phyloP scores from a whole-genome alignment of 371 early-diverging fungal genomes.

The Mucor velutinosus region DNA sequence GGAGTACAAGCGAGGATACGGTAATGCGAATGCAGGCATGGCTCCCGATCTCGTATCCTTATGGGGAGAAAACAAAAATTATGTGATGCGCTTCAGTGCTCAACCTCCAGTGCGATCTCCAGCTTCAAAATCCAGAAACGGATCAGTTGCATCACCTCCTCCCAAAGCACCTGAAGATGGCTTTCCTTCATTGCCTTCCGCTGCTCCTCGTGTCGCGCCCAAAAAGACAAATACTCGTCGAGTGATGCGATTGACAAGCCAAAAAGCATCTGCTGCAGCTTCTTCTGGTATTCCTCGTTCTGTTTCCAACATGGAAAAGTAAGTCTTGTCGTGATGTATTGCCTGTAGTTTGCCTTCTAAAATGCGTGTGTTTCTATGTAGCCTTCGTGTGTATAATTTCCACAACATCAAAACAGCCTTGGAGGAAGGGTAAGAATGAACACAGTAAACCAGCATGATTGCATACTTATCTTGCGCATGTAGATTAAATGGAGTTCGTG shows the following conservation, averaged over 20 bases:
- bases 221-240: slow-evolving; percentile 5
- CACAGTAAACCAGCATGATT: background rate
- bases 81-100: slow-evolving; percentile 7
- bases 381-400: slow-evolving; percentile 43
- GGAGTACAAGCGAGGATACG: slow-evolving; percentile 1
- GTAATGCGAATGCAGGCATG: slow-evolving; percentile 12
- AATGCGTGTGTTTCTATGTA: slow-evolving; percentile 3
- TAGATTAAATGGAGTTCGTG: slow-evolving; percentile 34
- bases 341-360: background rate
- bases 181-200: slow-evolving; percentile 27
- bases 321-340: background rate
- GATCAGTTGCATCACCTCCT: background rate
- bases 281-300: background rate
- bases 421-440: slow-evolving; percentile 26
- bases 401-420: slow-evolving; percentile 34
- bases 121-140: background rate
- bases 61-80: slow-evolving; percentile 45
- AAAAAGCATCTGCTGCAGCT: slow-evolving; percentile 20
- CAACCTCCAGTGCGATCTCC: slow-evolving; percentile 3
- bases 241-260: slow-evolving; percentile 27
- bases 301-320: slow-evolving; percentile 9
- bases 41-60: slow-evolving; percentile 28
- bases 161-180: slow-evolving; percentile 13
- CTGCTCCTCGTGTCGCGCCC: slow-evolving; percentile 19
- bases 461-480: background rate